Percentiles rank a stretch among this genome's conserved stretches.
These are phyloP conservation scores for Ogataea hybrid DNA, from an alignment of 1,139 yeast genomes.

Conservation along the genomic window DNA sequence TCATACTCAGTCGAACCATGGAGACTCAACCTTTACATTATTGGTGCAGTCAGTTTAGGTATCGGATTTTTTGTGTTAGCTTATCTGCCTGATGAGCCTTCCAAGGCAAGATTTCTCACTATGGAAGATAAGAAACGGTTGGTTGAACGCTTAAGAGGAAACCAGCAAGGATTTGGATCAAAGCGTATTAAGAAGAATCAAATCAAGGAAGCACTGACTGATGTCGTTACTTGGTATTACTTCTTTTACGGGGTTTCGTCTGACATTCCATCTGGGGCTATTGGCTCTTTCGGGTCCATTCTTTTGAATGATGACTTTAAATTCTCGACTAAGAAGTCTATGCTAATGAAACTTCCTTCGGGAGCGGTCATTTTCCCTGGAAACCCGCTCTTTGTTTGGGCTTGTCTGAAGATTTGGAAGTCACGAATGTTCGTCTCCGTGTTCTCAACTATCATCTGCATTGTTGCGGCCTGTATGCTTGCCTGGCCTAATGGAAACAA, in stretches of 20 bases:
- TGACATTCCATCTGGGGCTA: slow-evolving; percentile 39
- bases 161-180: slow-evolving; percentile 45
- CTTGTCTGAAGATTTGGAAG: slow-evolving; percentile 26
- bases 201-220: slow-evolving; percentile 41
- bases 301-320: slow-evolving; percentile 26
- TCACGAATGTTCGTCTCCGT: slow-evolving; percentile 44
- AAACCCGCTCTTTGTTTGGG: slow-evolving; percentile 38
- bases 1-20: neutral
- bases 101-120: slow-evolving; percentile 20
- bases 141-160: slow-evolving; percentile 35
- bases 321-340: slow-evolving; percentile 22
- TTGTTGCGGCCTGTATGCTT: slow-evolving; percentile 43
- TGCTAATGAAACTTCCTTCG: slow-evolving; percentile 39
- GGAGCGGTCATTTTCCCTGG: slow-evolving; percentile 38
- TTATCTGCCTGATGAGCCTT: neutral
- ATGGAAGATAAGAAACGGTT: slow-evolving; percentile 35
- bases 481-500: slow-evolving; percentile 3
- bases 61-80: neutral
- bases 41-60: slow-evolving; percentile 1
- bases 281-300: slow-evolving; percentile 35
- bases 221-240: slow-evolving; percentile 38
- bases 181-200: slow-evolving; percentile 40
- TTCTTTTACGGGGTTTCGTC: slow-evolving; percentile 31
- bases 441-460: slow-evolving; percentile 36
- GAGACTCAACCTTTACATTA: slow-evolving; percentile 1